Base-by-base conservation (phyloP, 2,329 filamentous ascomycete species). In the Botrytis pseudocinerea region DNA sequence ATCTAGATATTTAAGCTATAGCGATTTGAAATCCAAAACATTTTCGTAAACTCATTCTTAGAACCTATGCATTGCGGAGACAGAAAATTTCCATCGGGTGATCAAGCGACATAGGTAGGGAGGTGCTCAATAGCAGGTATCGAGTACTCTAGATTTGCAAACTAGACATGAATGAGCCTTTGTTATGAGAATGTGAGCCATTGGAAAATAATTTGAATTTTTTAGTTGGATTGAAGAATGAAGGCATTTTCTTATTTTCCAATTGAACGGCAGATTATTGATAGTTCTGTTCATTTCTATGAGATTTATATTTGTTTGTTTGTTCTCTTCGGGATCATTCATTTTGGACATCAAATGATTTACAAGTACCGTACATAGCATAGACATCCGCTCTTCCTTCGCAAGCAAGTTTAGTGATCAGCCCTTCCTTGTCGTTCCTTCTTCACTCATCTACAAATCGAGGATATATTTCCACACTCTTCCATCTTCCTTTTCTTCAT, bases 241-340 rank as follows among this genome's bases (percentile, higher is more conserved):
- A 9, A 32, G 9, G 25, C 38, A 4, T 3, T 38, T 35, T n/a
- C 25, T 10, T 48, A 25, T 16, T n/a, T 28, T 28, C 7, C 0
- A 28, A 28, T 54, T 28, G 2, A 16, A 6, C 6, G 2, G 48
- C 1, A n/a, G 48, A 51, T 51, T 14, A n/a, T n/a, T 0, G 25
- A 54, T 2, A 0, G 25, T 3, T 8, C 5, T 4, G 0, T 57
- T 28, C 3, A 28, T 6, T 18, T 0, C 1, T 14, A 3, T 8
- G 1, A 18, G 51, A 54, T 2, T 12, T 28, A 35, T 35, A 35
- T 22, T 28, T 28, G 2, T 28, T 9, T 54, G 2, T 54, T 54
- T 28, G 25, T 51, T 8, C 12, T 4, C 48, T 14, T 28, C 14
- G 14, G 2, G 16, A 28, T 54, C 2, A 5, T 54, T 28, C 0